A percentile compares a stretch with the other conserved stretches of the same genome.
These are phyloP conservation scores for Coprinopsis cinerea DNA, from an alignment of 768 basidiomycete genomes.

Conservation along the genomic window DNA sequence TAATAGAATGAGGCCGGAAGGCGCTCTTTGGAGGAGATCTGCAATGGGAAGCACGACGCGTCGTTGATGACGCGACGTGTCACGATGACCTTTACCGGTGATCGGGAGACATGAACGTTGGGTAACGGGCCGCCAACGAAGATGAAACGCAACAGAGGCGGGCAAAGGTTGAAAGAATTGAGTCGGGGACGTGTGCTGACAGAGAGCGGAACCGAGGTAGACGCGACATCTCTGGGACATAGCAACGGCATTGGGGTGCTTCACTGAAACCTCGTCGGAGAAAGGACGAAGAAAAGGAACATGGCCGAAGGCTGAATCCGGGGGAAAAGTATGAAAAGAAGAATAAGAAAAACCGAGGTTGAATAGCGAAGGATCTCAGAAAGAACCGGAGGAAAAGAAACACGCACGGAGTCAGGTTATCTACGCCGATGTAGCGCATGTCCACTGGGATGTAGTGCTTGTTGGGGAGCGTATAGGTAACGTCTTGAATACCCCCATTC, in stretches of 20 bases:
- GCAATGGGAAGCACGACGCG: too few relatives aligned
- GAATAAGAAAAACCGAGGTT: background rate
- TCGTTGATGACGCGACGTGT: too few relatives aligned
- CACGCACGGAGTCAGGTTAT: slow-evolving; percentile 62
- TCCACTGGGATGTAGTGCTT: slow-evolving; percentile 92
- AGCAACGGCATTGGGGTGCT: background rate
- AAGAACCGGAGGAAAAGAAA: slow-evolving; percentile 3
- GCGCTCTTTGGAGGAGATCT: too few relatives aligned
- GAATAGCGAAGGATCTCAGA: background rate
- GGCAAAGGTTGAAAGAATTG: slow-evolving; percentile 1
- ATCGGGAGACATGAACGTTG: too few relatives aligned
- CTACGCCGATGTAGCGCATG: slow-evolving; percentile 66
- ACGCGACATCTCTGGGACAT: background rate
- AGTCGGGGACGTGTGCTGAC: background rate
- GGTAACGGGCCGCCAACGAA: background rate
- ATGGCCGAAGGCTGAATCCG: background rate
- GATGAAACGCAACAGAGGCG: background rate
- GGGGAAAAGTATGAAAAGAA: background rate
- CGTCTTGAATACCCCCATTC: slow-evolving; percentile 51
- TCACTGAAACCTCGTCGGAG: background rate
- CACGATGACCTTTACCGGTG: too few relatives aligned
- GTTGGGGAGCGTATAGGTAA: slow-evolving; percentile 81
- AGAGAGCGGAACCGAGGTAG: background rate
- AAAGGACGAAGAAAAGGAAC: background rate
- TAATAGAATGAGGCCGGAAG: too few relatives aligned